These are phyloP conservation scores for Russula ochroleuca DNA, from an alignment of 768 basidiomycete genomes.

Conservation along the genomic window DNA sequence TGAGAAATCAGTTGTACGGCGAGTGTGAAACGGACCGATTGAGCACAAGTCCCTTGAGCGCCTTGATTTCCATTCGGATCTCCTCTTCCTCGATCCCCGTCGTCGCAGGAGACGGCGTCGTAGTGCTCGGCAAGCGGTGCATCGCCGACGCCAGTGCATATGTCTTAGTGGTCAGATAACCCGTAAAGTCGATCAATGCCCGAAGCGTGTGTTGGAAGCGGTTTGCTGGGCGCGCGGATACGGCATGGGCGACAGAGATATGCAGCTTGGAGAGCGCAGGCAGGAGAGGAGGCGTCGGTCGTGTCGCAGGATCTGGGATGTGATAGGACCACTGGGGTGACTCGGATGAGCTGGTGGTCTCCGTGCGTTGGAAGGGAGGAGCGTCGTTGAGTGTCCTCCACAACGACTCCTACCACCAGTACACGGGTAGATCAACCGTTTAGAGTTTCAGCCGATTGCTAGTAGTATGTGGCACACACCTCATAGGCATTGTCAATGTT, in stretches of 20 bases:
- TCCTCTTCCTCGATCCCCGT: slow-evolving; percentile 55
- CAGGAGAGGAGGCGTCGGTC: slow-evolving; percentile 31
- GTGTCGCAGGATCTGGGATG: slow-evolving; percentile 32
- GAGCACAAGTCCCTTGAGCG: slow-evolving; percentile 72
- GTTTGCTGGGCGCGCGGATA: slow-evolving; percentile 28
- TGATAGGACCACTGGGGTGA: slow-evolving; percentile 39
- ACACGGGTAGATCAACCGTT: neutral
- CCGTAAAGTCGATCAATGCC: slow-evolving; percentile 66
- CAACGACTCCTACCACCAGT: slow-evolving; percentile 45
- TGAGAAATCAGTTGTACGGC: neutral
- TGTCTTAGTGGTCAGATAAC: slow-evolving; percentile 71
- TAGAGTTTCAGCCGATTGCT: neutral
- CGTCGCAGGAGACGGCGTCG: slow-evolving; percentile 21
- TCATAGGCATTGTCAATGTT: slow-evolving; percentile 50
- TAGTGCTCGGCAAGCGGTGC: slow-evolving; percentile 28
- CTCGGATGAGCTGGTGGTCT: slow-evolving; percentile 24
- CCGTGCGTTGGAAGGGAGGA: slow-evolving; percentile 42
- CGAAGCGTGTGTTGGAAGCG: slow-evolving; percentile 61
- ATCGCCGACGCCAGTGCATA: slow-evolving; percentile 42
- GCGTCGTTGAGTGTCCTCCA: slow-evolving; percentile 58
- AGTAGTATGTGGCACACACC: slow-evolving; percentile 38
- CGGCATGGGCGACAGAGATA: slow-evolving; percentile 12
- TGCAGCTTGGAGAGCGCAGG: slow-evolving; percentile 27
- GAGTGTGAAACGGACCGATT: slow-evolving; percentile 49
- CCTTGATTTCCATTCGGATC: slow-evolving; percentile 65